phyloP scores from a whole-genome alignment of 495 filamentous ascomycete genomes.

The Podospora sp. region DNA sequence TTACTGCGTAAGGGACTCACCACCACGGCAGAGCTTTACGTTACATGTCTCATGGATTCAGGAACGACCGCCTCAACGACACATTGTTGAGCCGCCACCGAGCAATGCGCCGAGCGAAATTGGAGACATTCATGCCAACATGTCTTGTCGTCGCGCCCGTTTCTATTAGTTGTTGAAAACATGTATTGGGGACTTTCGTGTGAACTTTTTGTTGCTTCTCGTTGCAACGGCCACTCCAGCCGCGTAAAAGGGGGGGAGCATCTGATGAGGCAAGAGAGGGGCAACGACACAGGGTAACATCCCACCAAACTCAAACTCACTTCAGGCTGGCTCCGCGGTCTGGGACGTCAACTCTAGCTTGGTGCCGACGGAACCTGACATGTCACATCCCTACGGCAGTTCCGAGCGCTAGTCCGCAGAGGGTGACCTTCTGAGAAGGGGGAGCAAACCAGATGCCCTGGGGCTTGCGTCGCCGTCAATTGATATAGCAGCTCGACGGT shows the following conservation, averaged over 20 bases:
- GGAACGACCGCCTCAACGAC: background rate
- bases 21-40: constrained; percentile 7
- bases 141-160: background rate
- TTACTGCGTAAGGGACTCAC: too few species aligned
- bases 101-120: constrained; percentile 9
- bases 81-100: background rate
- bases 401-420: background rate
- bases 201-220: background rate
- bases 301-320: constrained; percentile 6
- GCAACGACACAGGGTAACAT: constrained; percentile 3
- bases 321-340: constrained; percentile 1
- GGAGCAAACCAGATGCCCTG: background rate
- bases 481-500: background rate
- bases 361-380: background rate
- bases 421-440: background rate
- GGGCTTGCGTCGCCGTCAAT: background rate
- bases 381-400: background rate
- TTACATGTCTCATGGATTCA: background rate
- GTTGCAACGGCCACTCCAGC: background rate
- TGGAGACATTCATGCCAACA: background rate
- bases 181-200: background rate
- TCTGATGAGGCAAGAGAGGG: background rate
- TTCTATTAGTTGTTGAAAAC: background rate
- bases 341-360: background rate
- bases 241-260: background rate